phyloP scores from a whole-genome alignment of 2,329 filamentous ascomycete genomes.

The Fusarium musae region DNA sequence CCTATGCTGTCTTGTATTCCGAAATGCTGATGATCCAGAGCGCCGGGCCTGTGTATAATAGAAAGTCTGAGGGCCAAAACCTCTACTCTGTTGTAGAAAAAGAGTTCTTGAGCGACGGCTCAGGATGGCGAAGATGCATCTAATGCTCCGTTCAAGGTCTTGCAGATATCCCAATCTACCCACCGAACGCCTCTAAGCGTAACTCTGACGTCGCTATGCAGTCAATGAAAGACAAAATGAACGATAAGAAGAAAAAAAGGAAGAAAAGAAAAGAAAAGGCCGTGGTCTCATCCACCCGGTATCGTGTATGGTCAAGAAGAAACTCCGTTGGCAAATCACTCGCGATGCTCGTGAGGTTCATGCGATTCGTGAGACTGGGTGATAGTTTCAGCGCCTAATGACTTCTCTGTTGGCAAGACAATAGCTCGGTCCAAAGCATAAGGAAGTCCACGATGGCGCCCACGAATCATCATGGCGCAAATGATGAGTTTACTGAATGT shows the following conservation, averaged over 20 bases:
- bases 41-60: neutral
- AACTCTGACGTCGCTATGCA: neutral
- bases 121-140: neutral
- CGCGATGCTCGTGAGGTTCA: slow-evolving; percentile 27
- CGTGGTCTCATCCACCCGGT: neutral
- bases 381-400: slow-evolving; percentile 20
- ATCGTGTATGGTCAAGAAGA: neutral
- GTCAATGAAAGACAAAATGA: neutral
- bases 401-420: slow-evolving; percentile 45
- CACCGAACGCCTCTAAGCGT: slow-evolving; percentile 8
- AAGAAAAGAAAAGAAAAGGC: neutral
- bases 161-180: slow-evolving; percentile 3
- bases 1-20: neutral
- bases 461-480: slow-evolving; percentile 53
- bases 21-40: neutral
- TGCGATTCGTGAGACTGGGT: neutral
- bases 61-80: neutral
- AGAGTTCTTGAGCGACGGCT: neutral
- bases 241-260: neutral
- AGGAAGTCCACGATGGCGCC: slow-evolving; percentile 50
- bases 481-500: slow-evolving; percentile 51
- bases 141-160: neutral
- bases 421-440: slow-evolving; percentile 51
- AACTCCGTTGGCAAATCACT: neutral
- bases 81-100: neutral